Conservation (phyloP, 2,329 filamentous ascomycete species). For the Xylariaceae sp. region DNA sequence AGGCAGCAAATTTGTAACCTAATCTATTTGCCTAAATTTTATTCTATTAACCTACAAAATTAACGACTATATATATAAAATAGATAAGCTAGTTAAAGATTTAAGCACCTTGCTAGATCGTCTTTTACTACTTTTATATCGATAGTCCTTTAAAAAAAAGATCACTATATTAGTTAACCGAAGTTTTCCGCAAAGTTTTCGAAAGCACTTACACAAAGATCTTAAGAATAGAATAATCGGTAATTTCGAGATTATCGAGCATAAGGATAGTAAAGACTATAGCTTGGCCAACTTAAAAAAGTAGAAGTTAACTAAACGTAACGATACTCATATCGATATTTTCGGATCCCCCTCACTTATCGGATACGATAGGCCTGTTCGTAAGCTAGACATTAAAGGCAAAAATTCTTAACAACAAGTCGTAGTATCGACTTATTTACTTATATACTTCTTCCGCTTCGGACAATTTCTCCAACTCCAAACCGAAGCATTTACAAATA, state of each 20-base stretch:
- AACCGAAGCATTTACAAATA: neutral
- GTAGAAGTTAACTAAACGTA: neutral
- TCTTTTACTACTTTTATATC: too few relatives aligned
- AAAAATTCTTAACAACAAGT: neutral
- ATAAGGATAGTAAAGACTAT: neutral
- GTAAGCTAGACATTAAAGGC: neutral
- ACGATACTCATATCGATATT: too few relatives aligned
- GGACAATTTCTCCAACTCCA: slow-evolving; percentile 1
- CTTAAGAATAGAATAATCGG: too few relatives aligned
- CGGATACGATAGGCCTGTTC: neutral
- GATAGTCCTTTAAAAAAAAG: too few relatives aligned
- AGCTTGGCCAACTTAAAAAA: neutral
- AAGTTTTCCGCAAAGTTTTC: too few relatives aligned
- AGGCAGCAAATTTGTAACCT: neutral
- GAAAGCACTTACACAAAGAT: too few relatives aligned
- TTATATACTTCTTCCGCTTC: slow-evolving; percentile 4
- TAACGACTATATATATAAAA: neutral
- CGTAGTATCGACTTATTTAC: neutral
- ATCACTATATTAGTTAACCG: too few relatives aligned
- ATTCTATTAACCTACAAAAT: neutral
- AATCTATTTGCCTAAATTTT: neutral
- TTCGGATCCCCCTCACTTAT: neutral
- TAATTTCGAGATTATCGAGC: neutral
- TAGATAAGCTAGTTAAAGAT: neutral
- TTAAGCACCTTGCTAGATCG: too few relatives aligned